Base-by-base conservation (phyloP, 768 basidiomycete genomes). In the Lenzites betulinus region DNA sequence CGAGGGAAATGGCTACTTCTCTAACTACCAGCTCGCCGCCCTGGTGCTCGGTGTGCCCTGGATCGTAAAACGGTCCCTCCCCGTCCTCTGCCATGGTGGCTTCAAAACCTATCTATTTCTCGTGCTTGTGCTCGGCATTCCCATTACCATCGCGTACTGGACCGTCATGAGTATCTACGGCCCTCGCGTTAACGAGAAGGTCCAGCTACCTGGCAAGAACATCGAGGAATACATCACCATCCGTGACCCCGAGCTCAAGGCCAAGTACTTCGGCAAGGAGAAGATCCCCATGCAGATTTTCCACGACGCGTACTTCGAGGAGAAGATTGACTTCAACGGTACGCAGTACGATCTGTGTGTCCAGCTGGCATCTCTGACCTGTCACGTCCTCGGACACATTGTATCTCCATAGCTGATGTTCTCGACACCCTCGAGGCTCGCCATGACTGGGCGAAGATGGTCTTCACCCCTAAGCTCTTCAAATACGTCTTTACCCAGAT, bases 251-350 rank as follows among this genome's bases (percentile, higher is more conserved):
- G 89, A 87, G 60, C 82, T 98, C 71, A 91, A 86, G 78, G 79
- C 81, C 30, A 79, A 85, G 60, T 98, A 95, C 78, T 75, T 84
- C 33, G 89, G 87, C 64, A 91, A 88, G 76, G 84, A 87, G 67
- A 98, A 97, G 76, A 98, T 99, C 59, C 95, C 95, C 52, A 95
- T 97, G 89, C 96, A 99, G 77, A 77, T 91, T 66, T 96, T 97
- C 81, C 89, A 98, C 71, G 97, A 99, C 79, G 92, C 93, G 64
- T 98, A 90, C 78, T 98, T 99, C 73, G 94, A 95, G 51, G 89
- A 89, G 50, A 98, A 98, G 77, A 85, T 95, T 62, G 95, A 98
- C 57, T 91, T 99, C 74, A 99, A 98, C 51, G 95, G 96, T 91
- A 44, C 41, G 81, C 74, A 12, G 13, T 11, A 30, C 18, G 11